These are phyloP conservation scores for Stramenopiles sp. DNA, from an alignment of 352 stramenopile genomes.

Conservation along the genomic window DNA sequence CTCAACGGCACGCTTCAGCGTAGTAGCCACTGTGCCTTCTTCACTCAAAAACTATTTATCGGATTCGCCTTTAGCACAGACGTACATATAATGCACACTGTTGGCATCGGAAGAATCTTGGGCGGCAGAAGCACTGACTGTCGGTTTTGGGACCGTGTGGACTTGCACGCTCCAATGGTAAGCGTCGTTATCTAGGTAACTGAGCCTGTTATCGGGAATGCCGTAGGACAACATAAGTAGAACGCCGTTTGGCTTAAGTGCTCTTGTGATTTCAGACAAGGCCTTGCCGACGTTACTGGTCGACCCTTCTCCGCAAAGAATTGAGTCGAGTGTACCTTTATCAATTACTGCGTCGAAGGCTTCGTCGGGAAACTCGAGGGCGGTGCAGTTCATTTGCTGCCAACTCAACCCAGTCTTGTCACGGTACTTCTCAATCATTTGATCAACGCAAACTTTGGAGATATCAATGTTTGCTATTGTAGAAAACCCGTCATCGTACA, in stretches of 20 bases:
- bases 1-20: too few species aligned
- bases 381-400: constrained; percentile 82
- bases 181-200: constrained; percentile 85
- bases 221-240: constrained; percentile 87
- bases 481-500: constrained; percentile 38
- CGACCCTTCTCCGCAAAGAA: constrained; percentile 79
- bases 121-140: constrained; percentile 70
- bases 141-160: constrained; percentile 84
- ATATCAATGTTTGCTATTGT: constrained; percentile 87
- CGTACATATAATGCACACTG: constrained; percentile 84
- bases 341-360: constrained; percentile 78
- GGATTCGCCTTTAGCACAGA: constrained; percentile 34
- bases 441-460: constrained; percentile 73
- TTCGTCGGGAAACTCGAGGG: constrained; percentile 77
- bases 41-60: too few species aligned
- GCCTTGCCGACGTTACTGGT: constrained; percentile 83
- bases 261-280: constrained; percentile 71
- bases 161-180: constrained; percentile 77
- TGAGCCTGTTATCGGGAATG: constrained; percentile 78
- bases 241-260: constrained; percentile 77
- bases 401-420: constrained; percentile 72
- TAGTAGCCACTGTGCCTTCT: too few species aligned
- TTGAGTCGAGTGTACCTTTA: constrained; percentile 83
- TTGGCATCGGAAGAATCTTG: constrained; percentile 68
- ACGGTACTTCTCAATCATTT: constrained; percentile 75